A percentile compares a stretch with the other conserved stretches of the same genome.
These are phyloP conservation scores for Tremellales sp. DNA, from an alignment of 1,284 basidiomycete genomes.

Conservation along the genomic window DNA sequence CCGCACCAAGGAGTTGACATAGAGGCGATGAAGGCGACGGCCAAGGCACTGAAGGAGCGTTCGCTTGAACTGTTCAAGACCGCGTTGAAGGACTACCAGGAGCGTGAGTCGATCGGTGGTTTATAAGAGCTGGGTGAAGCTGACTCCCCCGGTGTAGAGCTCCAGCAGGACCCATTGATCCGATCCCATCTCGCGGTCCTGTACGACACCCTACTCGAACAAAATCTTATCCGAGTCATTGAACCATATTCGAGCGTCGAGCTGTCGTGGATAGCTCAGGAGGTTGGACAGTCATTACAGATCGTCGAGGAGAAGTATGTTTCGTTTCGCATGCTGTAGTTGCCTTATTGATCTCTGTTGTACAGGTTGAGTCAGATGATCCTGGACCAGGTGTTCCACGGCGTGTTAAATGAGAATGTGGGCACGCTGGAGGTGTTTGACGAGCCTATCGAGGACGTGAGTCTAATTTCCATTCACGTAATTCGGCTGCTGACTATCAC, in stretches of 20 bases:
- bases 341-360: conserved; percentile 2
- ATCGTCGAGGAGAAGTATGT: conserved; percentile 91
- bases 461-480: conserved; percentile 35
- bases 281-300: conserved; percentile 83
- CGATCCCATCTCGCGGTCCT: conserved; percentile 86
- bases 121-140: not conserved
- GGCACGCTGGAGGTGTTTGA: conserved; percentile 90
- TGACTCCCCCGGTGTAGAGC: conserved; percentile 56
- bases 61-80: conserved; percentile 86
- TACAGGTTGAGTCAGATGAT: conserved; percentile 93
- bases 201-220: conserved; percentile 92
- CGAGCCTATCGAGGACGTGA: conserved; percentile 72
- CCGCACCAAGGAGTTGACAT: conserved; percentile 79
- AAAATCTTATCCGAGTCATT: conserved; percentile 89
- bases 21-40: conserved; percentile 92
- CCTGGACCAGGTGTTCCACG: conserved; percentile 88
- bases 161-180: conserved; percentile 90
- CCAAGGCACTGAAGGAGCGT: conserved; percentile 85
- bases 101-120: conserved; percentile 55
- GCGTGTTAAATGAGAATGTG: conserved; percentile 90
- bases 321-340: not conserved
- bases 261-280: conserved; percentile 80
- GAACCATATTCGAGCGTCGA: conserved; percentile 94
- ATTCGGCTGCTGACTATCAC: not conserved
- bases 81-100: conserved; percentile 79